A percentile compares a stretch with the other conserved stretches of the same genome.
These are phyloP conservation scores for Linnemannia zychae DNA, from an alignment of 192 early-diverging fungal genomes.

Conservation along the genomic window DNA sequence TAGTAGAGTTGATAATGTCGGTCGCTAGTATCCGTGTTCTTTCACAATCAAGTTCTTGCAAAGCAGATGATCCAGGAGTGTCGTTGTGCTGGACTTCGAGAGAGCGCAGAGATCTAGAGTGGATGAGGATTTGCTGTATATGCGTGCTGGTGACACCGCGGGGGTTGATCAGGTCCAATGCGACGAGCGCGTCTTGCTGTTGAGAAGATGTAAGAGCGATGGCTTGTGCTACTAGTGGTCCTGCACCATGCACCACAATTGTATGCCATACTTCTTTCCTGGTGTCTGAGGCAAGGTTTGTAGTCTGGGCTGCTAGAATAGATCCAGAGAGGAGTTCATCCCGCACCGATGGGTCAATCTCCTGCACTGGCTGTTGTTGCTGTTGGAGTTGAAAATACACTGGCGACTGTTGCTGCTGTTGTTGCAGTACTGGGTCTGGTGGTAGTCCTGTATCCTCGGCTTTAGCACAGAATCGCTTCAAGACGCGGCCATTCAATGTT, in stretches of 20 bases:
- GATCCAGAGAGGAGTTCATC: not conserved
- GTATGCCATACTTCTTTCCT: not conserved
- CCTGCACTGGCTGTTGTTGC: not conserved
- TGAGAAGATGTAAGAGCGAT: not conserved
- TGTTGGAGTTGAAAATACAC: not conserved
- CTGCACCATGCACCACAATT: not conserved
- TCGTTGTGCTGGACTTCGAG: not conserved
- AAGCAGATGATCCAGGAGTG: not conserved
- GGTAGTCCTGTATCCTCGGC: not conserved
- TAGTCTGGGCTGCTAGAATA: not conserved
- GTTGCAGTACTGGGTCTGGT: not conserved
- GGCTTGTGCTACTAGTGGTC: not conserved
- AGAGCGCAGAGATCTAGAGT: not conserved
- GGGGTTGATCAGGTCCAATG: not conserved
- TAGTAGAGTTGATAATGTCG: not conserved
- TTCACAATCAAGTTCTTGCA: not conserved
- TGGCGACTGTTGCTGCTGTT: not conserved
- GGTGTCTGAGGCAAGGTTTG: not conserved
- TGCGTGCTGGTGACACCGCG: not conserved
- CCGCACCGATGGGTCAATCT: not conserved
- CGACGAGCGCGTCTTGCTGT: not conserved
- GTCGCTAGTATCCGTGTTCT: not conserved
- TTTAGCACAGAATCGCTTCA: not conserved
- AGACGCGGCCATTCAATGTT: not conserved
- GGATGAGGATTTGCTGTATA: not conserved